Evolutionary conservation across 257 asterid genomes (phyloP).

Genomic region (Fraxinus cuspidata): DNA sequence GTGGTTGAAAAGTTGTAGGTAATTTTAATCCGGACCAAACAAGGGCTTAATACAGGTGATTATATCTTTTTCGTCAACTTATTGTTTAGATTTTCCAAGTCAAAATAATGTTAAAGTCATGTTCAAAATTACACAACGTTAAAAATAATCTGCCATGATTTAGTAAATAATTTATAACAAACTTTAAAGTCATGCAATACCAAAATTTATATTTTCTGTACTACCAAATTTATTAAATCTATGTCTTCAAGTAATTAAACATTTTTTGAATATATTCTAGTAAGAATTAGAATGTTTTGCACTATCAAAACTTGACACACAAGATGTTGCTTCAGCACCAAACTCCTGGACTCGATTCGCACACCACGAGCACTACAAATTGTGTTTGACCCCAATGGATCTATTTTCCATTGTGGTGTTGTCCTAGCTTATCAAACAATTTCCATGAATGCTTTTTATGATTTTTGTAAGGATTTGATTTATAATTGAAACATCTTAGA

Average conservation of each 20-base stretch:
- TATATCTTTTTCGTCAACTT: background rate
- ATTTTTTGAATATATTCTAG: conserved; percentile 8
- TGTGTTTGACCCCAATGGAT: conserved; percentile 22
- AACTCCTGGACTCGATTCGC: conserved; percentile 19
- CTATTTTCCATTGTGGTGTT: conserved; percentile 32
- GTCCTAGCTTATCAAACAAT: background rate
- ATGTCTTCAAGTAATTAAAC: background rate
- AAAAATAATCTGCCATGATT: too few relatives aligned
- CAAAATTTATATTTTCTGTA: background rate
- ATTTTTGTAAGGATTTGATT: too few relatives aligned
- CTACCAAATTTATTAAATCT: background rate
- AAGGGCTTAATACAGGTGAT: too few relatives aligned
- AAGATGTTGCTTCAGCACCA: conserved; percentile 25
- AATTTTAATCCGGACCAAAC: too few relatives aligned
- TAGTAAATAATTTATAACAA: too few relatives aligned
- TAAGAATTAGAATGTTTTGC: conserved; percentile 33
- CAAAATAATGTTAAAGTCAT: too few relatives aligned
- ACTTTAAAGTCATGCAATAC: background rate
- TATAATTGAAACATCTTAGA: too few relatives aligned
- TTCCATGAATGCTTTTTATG: too few relatives aligned
- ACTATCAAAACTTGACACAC: conserved; percentile 28
- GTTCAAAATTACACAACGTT: too few relatives aligned
- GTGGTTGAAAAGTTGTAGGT: too few relatives aligned
- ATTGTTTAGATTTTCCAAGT: too few relatives aligned
- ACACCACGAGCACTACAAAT: conserved; percentile 39